These are phyloP conservation scores for Solanum tacnaense DNA, from an alignment of 257 asterid genomes.

Conservation along the genomic window DNA sequence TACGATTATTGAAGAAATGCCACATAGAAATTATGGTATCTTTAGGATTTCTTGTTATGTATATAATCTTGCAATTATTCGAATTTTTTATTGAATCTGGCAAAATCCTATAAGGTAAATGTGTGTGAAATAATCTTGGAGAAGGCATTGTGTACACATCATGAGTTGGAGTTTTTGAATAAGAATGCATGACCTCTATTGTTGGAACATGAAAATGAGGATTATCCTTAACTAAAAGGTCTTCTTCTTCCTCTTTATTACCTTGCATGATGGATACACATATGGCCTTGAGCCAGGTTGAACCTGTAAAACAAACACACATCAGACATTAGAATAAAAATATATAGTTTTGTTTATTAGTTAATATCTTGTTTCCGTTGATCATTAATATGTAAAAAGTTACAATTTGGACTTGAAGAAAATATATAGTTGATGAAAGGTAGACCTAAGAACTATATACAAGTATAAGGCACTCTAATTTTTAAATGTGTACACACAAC, in stretches of 20 bases:
- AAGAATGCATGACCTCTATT: not conserved
- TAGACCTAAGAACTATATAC: no score
- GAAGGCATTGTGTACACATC: not conserved
- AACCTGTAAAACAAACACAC: not conserved
- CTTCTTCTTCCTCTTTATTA: not conserved
- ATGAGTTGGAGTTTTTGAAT: not conserved
- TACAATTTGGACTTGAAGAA: no score
- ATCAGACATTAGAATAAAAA: no score
- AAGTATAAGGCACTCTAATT: no score
- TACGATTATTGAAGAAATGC: not conserved
- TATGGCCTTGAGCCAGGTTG: not conserved
- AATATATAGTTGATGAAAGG: no score
- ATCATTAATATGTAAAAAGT: no score
- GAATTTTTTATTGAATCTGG: not conserved
- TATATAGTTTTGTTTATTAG: no score
- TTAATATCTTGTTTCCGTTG: no score
- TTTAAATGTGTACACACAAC: no score
- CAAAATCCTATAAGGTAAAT: not conserved
- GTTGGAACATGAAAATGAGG: not conserved
- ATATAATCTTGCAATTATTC: not conserved
- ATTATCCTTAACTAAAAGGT: not conserved
- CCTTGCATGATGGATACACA: not conserved
- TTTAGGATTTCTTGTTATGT: not conserved
- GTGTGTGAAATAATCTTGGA: not conserved
- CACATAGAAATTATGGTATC: not conserved